phyloP scores from a whole-genome alignment of 176 grass and related monocot species.

The Triticum turgidum region DNA sequence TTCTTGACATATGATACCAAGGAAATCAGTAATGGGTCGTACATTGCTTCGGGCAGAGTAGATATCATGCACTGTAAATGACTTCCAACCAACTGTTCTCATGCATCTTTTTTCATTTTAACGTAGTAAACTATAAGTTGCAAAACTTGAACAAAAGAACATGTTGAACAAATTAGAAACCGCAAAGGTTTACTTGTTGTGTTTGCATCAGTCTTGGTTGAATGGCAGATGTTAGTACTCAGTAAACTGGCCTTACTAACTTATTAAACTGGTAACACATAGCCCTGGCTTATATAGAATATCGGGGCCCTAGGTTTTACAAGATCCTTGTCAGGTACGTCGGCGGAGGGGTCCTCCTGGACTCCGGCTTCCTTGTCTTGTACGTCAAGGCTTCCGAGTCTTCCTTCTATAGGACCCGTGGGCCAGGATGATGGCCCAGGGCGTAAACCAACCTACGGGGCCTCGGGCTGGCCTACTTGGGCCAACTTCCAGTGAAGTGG shows the following conservation, averaged over 20 bases:
- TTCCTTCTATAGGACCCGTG: too few relatives aligned
- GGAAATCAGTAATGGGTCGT: background rate
- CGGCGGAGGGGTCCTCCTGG: too few relatives aligned
- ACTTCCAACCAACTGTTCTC: constrained; percentile 1
- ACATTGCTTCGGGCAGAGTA: background rate
- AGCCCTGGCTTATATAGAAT: too few relatives aligned
- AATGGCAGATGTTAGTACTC: background rate
- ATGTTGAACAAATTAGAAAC: constrained; percentile 12
- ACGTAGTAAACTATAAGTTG: background rate
- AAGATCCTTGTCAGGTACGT: too few relatives aligned
- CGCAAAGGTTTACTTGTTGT: background rate
- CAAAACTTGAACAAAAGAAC: background rate
- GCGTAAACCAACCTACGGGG: too few relatives aligned
- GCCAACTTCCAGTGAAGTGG: too few relatives aligned
- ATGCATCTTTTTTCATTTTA: background rate
- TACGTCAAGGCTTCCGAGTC: too few relatives aligned
- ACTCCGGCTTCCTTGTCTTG: too few relatives aligned
- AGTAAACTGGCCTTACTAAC: background rate
- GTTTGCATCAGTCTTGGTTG: background rate
- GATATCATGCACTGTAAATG: background rate
- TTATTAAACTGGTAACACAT: background rate
- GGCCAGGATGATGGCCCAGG: too few relatives aligned
- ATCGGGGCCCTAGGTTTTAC: too few relatives aligned
- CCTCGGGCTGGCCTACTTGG: too few relatives aligned
- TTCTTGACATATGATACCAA: background rate